Base-by-base conservation (phyloP, 768 basidiomycete genomes). In the Phylloporus sp. region DNA sequence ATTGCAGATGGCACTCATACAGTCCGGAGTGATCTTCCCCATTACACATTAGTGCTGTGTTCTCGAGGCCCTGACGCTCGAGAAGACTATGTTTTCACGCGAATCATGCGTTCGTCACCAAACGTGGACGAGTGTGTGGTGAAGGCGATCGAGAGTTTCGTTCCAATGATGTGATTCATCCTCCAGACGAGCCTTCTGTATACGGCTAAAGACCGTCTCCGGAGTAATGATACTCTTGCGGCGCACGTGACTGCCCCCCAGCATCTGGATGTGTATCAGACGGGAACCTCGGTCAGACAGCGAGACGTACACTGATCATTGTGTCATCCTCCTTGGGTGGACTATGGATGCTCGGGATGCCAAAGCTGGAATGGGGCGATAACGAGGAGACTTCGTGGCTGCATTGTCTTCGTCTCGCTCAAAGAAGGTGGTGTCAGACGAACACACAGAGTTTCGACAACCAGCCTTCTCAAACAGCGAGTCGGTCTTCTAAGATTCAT, bases 171-270 rank as follows among this genome's bases (percentile, higher is more conserved):
- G 24, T 61, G 82, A 48, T 68, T 58, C 45, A 35, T 59, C 54
- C 36, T 54, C 53, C 2, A 11, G 42, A 22, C 40, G 38, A 4
- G 41, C 15, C 2, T 54, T 55, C 54, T 61, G 61, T 70, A 76
- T 49, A 69, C 73, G 49, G 38, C 69, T 72, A 16, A 77, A 70
- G 9, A 70, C 68, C 0, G 61, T 61, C 38, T 62, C 58, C 0
- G 66, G 66, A 40, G 60, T 16, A 0, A 55, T 20, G 1, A 75
- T 64, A 41, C 80, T 74, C 62, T 82, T 86, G 53, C 88, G 81
- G 27, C 84, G 81, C 45, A 87, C 81, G 47, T 81, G 85, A 3
- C 85, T 87, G 47, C 87, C 89, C 42, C 85, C 88, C 29, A 91
- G 71, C 88, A 91, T 90, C 85, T 88, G 54, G 1, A 34, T 6